These are phyloP conservation scores for Neurospora cerealis DNA, from an alignment of 495 filamentous ascomycete genomes.

Conservation along the genomic window DNA sequence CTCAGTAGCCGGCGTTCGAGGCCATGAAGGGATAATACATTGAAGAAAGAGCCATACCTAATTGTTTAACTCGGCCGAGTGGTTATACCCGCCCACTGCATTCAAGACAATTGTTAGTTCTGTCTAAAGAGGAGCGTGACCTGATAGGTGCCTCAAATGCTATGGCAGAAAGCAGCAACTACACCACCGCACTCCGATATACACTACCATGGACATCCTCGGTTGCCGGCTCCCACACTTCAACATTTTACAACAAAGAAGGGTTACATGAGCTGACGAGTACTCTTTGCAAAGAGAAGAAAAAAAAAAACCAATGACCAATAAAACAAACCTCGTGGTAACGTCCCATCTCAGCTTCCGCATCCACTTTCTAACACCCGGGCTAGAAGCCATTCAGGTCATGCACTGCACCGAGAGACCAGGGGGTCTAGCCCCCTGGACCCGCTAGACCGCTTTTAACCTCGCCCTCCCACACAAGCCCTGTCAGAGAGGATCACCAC, in stretches of 20 bases:
- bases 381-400: background rate
- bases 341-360: background rate
- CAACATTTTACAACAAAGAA: background rate
- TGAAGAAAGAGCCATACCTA: background rate
- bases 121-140: background rate
- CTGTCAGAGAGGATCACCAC: background rate
- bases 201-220: background rate
- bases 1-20: background rate
- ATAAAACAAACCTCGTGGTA: background rate
- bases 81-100: background rate
- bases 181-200: background rate
- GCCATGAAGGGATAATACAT: background rate
- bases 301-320: background rate
- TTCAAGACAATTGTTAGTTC: background rate
- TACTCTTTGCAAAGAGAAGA: background rate
- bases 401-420: background rate
- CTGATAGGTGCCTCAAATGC: background rate
- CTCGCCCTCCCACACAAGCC: background rate
- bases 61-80: background rate
- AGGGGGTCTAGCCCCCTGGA: background rate
- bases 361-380: background rate
- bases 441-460: background rate
- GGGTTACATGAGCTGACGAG: background rate
- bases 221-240: background rate
- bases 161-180: background rate